Evolutionary conservation across 2,329 filamentous ascomycete genomes (phyloP).

Genomic region (Huntiella savannae): DNA sequence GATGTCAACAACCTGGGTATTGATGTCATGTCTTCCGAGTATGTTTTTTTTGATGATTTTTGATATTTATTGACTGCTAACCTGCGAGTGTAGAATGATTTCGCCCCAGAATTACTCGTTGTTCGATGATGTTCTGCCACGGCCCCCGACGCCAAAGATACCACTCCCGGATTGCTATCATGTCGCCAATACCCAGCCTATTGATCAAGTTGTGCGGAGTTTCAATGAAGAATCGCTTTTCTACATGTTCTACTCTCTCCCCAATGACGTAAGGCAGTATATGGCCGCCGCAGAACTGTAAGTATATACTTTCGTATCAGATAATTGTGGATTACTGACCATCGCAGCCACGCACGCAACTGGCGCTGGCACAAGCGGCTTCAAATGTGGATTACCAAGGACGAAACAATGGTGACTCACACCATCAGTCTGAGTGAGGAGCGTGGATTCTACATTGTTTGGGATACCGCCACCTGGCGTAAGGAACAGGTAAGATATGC

Average conservation of each 20-base stretch:
- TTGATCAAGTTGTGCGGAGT: constrained; percentile 44
- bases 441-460: constrained; percentile 47
- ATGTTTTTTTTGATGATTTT: constrained; percentile 17
- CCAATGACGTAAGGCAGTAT: constrained; percentile 42
- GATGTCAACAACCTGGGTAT: constrained; percentile 38
- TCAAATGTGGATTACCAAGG: constrained; percentile 48
- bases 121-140: constrained; percentile 39
- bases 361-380: constrained; percentile 53
- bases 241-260: constrained; percentile 51
- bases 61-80: constrained; percentile 13
- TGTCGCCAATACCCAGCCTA: constrained; percentile 44
- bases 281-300: constrained; percentile 45
- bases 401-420: constrained; percentile 45
- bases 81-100: constrained; percentile 24
- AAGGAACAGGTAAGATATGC: constrained; percentile 37
- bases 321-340: background rate
- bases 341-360: constrained; percentile 34
- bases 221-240: constrained; percentile 52
- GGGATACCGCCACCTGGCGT: constrained; percentile 42
- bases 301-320: constrained; percentile 15
- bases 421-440: constrained; percentile 35
- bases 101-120: constrained; percentile 42
- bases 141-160: constrained; percentile 37
- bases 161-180: constrained; percentile 46
- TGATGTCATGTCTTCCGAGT: constrained; percentile 39